Evolutionary conservation across 192 early-diverging fungal species (phyloP).

Genomic region (Gorgonomyces haynaldii): DNA sequence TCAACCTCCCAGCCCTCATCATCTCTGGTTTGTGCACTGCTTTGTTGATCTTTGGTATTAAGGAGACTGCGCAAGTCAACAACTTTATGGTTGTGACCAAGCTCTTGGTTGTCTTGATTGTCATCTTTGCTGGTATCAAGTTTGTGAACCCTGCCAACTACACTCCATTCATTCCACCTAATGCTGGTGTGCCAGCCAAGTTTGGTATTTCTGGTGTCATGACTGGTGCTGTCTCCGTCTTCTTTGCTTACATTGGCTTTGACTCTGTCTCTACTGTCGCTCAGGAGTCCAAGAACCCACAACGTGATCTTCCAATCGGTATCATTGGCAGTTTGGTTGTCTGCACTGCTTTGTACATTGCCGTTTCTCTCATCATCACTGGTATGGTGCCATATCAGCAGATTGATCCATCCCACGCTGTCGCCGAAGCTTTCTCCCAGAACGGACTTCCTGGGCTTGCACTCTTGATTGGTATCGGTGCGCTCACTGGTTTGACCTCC

Average conservation of each 20-base stretch:
- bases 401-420: constrained; percentile 13
- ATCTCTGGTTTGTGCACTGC: constrained; percentile 52
- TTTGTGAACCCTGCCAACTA: constrained; percentile 64
- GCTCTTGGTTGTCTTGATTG: constrained; percentile 57
- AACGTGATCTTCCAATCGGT: constrained; percentile 74
- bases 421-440: constrained; percentile 7
- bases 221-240: constrained; percentile 55
- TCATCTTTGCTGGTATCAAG: constrained; percentile 64
- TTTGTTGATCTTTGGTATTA: constrained; percentile 61
- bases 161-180: constrained; percentile 62
- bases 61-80: constrained; percentile 63
- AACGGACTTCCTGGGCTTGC: constrained; percentile 53
- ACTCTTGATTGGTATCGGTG: constrained; percentile 66
- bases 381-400: constrained; percentile 56
- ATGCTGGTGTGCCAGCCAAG: constrained; percentile 28
- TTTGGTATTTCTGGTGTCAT: constrained; percentile 63
- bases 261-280: constrained; percentile 79
- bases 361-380: constrained; percentile 53
- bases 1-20: constrained; percentile 66
- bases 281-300: constrained; percentile 69
- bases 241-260: constrained; percentile 74
- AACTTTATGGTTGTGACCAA: constrained; percentile 60
- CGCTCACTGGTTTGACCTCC: constrained; percentile 62
- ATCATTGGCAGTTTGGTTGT: constrained; percentile 68
- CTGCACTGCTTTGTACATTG: constrained; percentile 70